Conservation (phyloP, 75 land plant species). For the Sequoiadendron giganteum region DNA sequence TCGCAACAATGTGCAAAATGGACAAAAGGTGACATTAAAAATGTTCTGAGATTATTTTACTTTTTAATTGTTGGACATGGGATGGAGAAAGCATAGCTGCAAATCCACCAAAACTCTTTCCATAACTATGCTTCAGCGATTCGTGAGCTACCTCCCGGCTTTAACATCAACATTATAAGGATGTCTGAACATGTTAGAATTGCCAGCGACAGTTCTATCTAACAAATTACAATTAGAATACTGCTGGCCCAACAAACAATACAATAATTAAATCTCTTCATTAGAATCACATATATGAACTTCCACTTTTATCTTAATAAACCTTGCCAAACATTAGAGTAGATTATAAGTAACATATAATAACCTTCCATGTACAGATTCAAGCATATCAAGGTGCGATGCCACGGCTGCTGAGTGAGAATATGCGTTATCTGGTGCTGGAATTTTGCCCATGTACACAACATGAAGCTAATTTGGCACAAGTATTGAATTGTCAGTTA, state of each 20-base stretch:
- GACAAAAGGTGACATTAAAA: no score
- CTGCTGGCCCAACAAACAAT: no score
- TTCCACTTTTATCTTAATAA: background rate
- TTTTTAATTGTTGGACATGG: background rate
- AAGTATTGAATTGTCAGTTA: background rate
- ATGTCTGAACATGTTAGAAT: no score
- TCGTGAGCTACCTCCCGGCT: conserved; percentile 10
- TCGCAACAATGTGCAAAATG: no score
- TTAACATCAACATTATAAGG: conserved; percentile 3
- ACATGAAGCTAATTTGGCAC: conserved; percentile 1
- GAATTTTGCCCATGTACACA: background rate
- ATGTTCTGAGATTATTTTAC: background rate
- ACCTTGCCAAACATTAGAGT: no score
- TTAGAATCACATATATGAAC: no score
- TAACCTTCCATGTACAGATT: background rate
- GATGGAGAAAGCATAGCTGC: conserved; percentile 22
- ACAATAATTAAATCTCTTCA: no score
- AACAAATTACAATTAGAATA: background rate
- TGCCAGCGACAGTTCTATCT: background rate
- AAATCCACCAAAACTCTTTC: conserved; percentile 34
- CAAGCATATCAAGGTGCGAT: background rate
- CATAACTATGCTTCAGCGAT: conserved; percentile 34
- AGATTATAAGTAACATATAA: background rate
- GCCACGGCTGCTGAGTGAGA: background rate
- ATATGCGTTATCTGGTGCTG: background rate